Evolutionary conservation across 208 protist genomes (phyloP), one percentile per base, ranked within the genome.

Genomic region (Balamuthia mandrillaris): DNA sequence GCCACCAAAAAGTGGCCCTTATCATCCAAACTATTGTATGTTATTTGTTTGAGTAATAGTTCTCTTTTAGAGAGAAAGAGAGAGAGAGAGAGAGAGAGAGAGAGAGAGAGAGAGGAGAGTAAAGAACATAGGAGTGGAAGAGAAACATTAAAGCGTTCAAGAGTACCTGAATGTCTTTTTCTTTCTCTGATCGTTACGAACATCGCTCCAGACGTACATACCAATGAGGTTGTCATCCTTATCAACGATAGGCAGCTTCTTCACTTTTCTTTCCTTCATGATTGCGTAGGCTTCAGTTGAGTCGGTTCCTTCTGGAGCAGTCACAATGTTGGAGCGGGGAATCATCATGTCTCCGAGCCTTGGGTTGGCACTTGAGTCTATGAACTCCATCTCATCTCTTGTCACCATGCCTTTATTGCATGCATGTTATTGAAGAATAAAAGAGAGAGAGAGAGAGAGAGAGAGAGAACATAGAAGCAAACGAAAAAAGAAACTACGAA

Each of bases 181-280:
- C 33, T 81, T 56, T 47, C 58, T 75, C 33, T 65, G 47, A 39
- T 85, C 81, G 10, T 58, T 12, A 54, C 74, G 68, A 16, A 85
- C 47, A 75, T 85, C 81, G 54, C 44, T 41, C 81, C 81, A 85
- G n/a, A 85, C 81, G 37, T 85, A 85, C 79, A 88, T 82, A 5
- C 95, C 96, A 18, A 97, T 91, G 16, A 98, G 94, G 41, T 97
- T 91, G 81, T 91, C 94, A 1, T 91, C 79, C 47, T 96, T 92
- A 88, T 98, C 96, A 27, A 99, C 89, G 31, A 99, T 96, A 31
- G 97, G 98, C 29, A 99, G 93, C 93, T 99, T 99, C 95, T 95
- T 70, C 91, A 94, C 90, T 90, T 88, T 90, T 5, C 47, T 68
- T 41, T 72, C 61, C 61, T 72, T 72, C 61, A 72, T 72, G 44